Evolutionary conservation across 2,329 filamentous ascomycete genomes (phyloP), one percentile per base, ranked within the genome.

Genomic region (Colletotrichum caudatum): DNA sequence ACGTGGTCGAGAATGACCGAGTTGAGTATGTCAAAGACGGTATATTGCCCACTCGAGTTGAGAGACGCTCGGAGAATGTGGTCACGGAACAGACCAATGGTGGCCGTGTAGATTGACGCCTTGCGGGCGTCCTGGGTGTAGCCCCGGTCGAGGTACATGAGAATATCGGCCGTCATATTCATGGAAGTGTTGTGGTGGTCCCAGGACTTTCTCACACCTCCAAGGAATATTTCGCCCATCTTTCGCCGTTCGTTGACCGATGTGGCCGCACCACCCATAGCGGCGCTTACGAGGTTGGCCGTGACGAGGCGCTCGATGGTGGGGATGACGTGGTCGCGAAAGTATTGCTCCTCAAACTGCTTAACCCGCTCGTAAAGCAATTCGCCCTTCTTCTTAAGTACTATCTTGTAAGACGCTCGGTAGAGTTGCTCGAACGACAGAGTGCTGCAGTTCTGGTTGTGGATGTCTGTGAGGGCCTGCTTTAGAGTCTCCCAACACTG

Each of bases 341-440:
- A 91, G 93, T 95, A 97, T 74, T 90, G 83, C 76, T 91, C 88
- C 81, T 98, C 95, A 66, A 97, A 94, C 2, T 90, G 84, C 76
- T 92, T 92, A 60, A 98, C 94, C 12, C 89, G 87, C 6, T 92
- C 88, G 81, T 98, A 98, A 1, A 99, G 87, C 14, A 91, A 85
- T 44, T 93, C 90, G 35, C 95, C 95, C 76, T 94, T 92, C 83
- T 95, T 97, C 81, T 92, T 93, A 46, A 98, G 84, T 1, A 98
- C 95, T 26, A 98, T 93, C 80, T 96, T 95, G 83, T 99, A 99
- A 6, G 94, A 93, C 66, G 93, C 93, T 69, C 96, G 92, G 82
- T 99, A 99, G 0, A 99, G 89, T 78, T 97, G 93, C 81, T 99
- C 96, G 83, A 98, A 99, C 1, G 95, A 97, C 2, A 99, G 89